Base-by-base conservation (phyloP, 768 basidiomycete species). In the Amanita pseudoporphyria region DNA sequence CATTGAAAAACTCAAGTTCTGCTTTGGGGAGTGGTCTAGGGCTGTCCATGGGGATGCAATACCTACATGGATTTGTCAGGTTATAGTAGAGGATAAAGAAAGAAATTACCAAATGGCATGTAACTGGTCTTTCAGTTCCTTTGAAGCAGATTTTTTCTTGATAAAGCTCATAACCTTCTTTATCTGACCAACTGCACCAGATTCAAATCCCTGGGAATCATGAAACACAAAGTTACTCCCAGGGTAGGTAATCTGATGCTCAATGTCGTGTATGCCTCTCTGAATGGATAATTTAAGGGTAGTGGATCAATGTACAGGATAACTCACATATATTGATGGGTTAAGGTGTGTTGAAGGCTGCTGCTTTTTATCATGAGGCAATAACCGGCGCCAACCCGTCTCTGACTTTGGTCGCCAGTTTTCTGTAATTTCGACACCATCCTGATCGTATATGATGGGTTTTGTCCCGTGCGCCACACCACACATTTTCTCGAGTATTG, bases 181-280 rank as follows among this genome's bases (percentile, higher is more conserved):
- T 2, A 69, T 47, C 50, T 71, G 64, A 2, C 54, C 51, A 1
- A 19, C 54, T 2, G 53, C 55, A 3, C 70, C 70, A 16, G 66
- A 51, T 55, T 71, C 68, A 44, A 72, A 69, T 3, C 70, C 71
- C 38, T 59, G 49, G 16, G 71, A 72, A 49, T 72, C 70, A 33
- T 72, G 71, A 49, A 72, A 71, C 18, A 71, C 59, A 53, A 69
- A 71, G 28, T 65, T 66, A 55, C 58, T 66, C 21, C 36, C 41
- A 35, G 10, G 22, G 53, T 66, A 71, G 6, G 58, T 52, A 35
- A 67, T 59, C 47, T 60, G 53, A 30, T 56, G 48, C 41, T 62
- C 48, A 22, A 70, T 64, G 46, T 71, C 53, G 54, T 69, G 69
- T 5, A 47, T 35, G 26, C 68, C 70, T 31, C 67, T 63, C 67